phyloP scores from a whole-genome alignment of 2,329 filamentous ascomycete genomes.

The Dryadomyces quercus-mongolicae region DNA sequence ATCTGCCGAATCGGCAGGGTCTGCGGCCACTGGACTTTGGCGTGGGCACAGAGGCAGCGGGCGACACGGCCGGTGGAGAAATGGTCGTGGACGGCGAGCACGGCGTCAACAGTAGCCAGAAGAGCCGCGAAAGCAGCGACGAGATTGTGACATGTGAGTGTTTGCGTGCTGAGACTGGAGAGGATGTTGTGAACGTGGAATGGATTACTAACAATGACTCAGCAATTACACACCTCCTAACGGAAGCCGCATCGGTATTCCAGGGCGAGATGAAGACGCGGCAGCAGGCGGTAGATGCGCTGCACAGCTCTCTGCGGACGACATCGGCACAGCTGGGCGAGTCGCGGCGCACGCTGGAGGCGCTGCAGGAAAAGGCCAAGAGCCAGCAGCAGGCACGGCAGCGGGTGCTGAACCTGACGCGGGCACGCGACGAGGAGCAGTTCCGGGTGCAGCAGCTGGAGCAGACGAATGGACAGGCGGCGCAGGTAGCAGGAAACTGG shows the following conservation, averaged over 20 bases:
- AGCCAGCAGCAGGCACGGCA: constrained; percentile 54
- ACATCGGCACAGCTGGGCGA: constrained; percentile 69
- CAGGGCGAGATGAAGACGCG: constrained; percentile 71
- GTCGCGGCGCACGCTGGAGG: constrained; percentile 61
- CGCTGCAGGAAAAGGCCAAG: constrained; percentile 52
- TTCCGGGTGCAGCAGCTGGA: constrained; percentile 35
- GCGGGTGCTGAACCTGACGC: constrained; percentile 66
- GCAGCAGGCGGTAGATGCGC: constrained; percentile 68
- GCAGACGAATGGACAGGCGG: constrained; percentile 16
- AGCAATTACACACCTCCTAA: constrained; percentile 76
- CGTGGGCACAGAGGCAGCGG: constrained; percentile 55
- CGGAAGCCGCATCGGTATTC: constrained; percentile 67
- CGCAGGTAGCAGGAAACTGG: constrained; percentile 29
- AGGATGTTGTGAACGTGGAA: too few relatives aligned
- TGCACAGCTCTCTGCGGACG: constrained; percentile 70
- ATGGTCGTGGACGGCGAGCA: constrained; percentile 27
- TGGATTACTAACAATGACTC: not conserved
- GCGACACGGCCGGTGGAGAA: constrained; percentile 31
- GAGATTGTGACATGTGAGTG: constrained; percentile 68
- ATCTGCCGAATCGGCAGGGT: constrained; percentile 81
- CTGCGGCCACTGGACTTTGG: constrained; percentile 89
- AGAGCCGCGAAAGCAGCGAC: constrained; percentile 60
- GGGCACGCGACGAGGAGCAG: constrained; percentile 61
- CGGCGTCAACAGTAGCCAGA: constrained; percentile 34
- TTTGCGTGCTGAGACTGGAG: not conserved